phyloP scores from a whole-genome alignment of 805 yeast species.

The Candida stauntonica region DNA sequence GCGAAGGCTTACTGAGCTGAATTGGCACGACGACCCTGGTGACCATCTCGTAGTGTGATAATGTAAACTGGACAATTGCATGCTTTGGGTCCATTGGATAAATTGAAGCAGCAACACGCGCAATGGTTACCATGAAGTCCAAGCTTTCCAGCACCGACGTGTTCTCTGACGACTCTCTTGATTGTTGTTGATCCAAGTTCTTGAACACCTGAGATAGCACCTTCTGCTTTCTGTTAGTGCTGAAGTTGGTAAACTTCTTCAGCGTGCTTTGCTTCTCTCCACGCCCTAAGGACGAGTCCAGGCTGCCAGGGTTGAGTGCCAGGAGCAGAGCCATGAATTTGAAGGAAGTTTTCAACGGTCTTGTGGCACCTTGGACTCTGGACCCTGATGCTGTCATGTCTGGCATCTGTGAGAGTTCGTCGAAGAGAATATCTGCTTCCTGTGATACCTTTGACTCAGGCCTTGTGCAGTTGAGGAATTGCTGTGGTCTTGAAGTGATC shows the following conservation, averaged over 20 bases:
- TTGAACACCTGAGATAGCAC: constrained; percentile 18
- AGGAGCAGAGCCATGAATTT: constrained; percentile 33
- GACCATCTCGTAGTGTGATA: constrained; percentile 16
- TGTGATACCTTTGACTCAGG: constrained; percentile 20
- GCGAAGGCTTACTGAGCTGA: constrained; percentile 14
- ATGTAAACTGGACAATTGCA: constrained; percentile 28
- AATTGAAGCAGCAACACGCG: constrained; percentile 32
- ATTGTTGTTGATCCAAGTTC: constrained; percentile 14
- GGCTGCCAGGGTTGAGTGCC: constrained; percentile 30
- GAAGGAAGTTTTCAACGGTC: constrained; percentile 28
- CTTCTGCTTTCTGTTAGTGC: constrained; percentile 23
- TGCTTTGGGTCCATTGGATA: constrained; percentile 24
- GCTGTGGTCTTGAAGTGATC: constrained; percentile 46
- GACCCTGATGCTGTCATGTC: constrained; percentile 21
- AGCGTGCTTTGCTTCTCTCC: constrained; percentile 15
- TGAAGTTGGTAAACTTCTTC: constrained; percentile 22
- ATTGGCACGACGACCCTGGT: constrained; percentile 24
- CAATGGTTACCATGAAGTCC: constrained; percentile 30
- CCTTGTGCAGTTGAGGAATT: constrained; percentile 32
- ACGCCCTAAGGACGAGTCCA: constrained; percentile 25
- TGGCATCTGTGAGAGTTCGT: constrained; percentile 27
- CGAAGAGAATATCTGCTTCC: constrained; percentile 35
- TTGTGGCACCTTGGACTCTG: constrained; percentile 10
- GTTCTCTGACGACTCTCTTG: constrained; percentile 23
- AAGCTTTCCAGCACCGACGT: constrained; percentile 24